Evolutionary conservation across 2,329 filamentous ascomycete genomes (phyloP), one percentile per base, ranked within the genome.

Genomic region (Xenosphaeropsis pyriputrescens): DNA sequence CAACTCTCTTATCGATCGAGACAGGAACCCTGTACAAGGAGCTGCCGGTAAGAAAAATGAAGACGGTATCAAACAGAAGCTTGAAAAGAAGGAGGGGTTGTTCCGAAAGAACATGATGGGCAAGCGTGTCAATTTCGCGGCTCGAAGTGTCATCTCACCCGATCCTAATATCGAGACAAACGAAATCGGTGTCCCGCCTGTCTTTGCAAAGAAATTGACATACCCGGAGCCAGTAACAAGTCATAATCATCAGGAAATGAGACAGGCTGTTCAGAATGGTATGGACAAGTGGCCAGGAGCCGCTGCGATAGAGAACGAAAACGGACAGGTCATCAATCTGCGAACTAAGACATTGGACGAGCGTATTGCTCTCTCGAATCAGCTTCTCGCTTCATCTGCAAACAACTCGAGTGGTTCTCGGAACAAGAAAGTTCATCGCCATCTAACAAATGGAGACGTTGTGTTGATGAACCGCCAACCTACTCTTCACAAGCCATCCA

Each of bases 51-150:
- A 80, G 51, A 71, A 78, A 39, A 81, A 85, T 38, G 84, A 93
- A 43, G 88, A 94, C 45, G 91, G 93, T 49, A 93, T 98, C 62
- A 98, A 98, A 62, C 91, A 98, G 56, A 82, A 88, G 54, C 70
- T 98, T 18, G 91, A 98, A 62, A 98, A 98, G 68, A 98, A 98
- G 62, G 93, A 98, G 55, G 91, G 91, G 46, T 69, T 98, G 19
- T 98, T 98, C 67, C 73, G 91, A 50, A 96, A 94, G 67, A 95
- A 98, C 61, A 96, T 98, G 91, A 98, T 98, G 91, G 91, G 91
- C 43, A 98, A 98, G 68, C 86, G 91, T 66, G 91, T 98, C 62
- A 96, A 98, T 59, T 96, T 91, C 57, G 91, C 91, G 36, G 91
- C 91, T 29, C 81, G 91, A 57, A 93, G 84, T 70, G 91, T 98